Evolutionary conservation across 2,329 filamentous ascomycete species (phyloP), one percentile per base, ranked within the genome.

Genomic region (Hirsutella minnesotensis): DNA sequence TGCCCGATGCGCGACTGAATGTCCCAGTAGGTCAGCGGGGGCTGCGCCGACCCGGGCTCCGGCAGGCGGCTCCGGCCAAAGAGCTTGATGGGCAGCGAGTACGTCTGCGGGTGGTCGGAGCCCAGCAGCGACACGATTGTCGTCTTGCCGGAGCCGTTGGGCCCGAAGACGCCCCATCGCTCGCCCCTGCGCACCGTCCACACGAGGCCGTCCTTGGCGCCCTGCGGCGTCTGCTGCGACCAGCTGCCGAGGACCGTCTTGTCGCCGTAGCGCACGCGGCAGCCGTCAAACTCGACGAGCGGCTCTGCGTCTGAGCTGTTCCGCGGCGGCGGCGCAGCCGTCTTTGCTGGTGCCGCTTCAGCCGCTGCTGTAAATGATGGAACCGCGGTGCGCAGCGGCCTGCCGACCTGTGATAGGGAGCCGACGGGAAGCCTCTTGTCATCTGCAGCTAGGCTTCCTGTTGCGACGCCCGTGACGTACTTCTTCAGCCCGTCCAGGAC

Each of bases 71-170:
- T 83, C 19, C 79, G 79, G 1, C 88, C 87, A 57, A 98, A 96
- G 13, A 95, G 71, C 51, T 77, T 82, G 47, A 98, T 82, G 1
- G 90, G 89, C 20, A 89, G 76, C 0, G 86, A 86, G 60, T 96
- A 98, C 0, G 89, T 81, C 61, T 96, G 90, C 0, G 92, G 92
- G 54, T 98, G 92, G 56, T 98, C 92, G 1, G 90, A 96, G 46
- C 86, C 94, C 46, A 98, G 84, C 5, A 98, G 72, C 5, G 88
- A 92, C 22, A 96, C 75, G 33, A 98, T 73, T 0, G 92, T 98
- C 0, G 92, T 98, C 67, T 98, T 98, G 16, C 92, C 92, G 1
- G 87, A 95, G 12, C 84, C 92, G 53, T 98, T 96, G 27, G 89
- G 83, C 0, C 92, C 92, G 56, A 98, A 92, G 16, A 96, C 76